Conservation (phyloP, 495 filamentous ascomycete species). For the Rostrohypoxylon terebratum region DNA sequence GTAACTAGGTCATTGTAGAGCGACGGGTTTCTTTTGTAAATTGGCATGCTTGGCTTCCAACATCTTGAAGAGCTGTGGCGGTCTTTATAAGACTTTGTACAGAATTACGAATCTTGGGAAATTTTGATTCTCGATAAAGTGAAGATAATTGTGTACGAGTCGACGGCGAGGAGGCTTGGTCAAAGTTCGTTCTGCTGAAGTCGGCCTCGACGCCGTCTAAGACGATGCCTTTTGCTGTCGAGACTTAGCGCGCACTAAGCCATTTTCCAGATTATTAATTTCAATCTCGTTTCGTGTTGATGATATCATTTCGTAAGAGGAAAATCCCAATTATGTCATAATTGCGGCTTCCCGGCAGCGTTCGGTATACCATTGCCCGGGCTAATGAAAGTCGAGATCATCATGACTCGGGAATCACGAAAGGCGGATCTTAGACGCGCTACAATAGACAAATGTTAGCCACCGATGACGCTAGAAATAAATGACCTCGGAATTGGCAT, state of each 20-base stretch:
- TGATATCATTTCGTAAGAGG: constrained; percentile 3
- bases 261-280: background rate
- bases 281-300: background rate
- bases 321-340: background rate
- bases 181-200: background rate
- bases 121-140: background rate
- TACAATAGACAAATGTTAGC: background rate
- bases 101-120: background rate
- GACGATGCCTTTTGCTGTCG: background rate
- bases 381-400: background rate
- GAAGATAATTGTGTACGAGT: background rate
- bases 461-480: background rate
- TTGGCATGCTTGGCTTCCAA: background rate
- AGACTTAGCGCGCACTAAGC: background rate
- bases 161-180: background rate
- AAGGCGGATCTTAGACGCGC: background rate
- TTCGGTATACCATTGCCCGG: background rate
- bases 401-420: background rate
- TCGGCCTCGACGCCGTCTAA: background rate
- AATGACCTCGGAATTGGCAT: background rate
- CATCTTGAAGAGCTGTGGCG: background rate
- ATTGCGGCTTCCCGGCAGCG: background rate
- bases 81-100: background rate
- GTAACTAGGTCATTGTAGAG: background rate
- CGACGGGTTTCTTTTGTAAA: background rate